Conservation (phyloP, 371 early-diverging fungal genomes). For the Funneliformis caledonium region DNA sequence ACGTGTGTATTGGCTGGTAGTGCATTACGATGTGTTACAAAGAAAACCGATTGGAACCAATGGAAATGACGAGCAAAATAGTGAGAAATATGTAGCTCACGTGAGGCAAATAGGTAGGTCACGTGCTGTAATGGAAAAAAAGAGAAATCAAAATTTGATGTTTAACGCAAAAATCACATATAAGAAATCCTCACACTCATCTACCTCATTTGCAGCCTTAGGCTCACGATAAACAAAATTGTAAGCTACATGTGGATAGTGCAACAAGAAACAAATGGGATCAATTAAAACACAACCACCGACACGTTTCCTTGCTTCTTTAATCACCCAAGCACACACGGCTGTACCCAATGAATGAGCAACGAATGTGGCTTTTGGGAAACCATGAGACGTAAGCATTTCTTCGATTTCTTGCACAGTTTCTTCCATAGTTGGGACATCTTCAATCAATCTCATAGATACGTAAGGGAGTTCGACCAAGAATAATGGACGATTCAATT, state of each 20-base stretch:
- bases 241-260: slow-evolving; percentile 65
- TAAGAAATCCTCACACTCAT: background rate
- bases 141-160: no score
- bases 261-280: slow-evolving; percentile 73
- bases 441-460: slow-evolving; percentile 65
- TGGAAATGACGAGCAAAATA: slow-evolving; percentile 70
- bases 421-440: slow-evolving; percentile 65
- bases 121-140: slow-evolving; percentile 44
- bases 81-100: slow-evolving; percentile 69
- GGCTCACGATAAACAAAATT: slow-evolving; percentile 75
- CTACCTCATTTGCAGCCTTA: slow-evolving; percentile 57
- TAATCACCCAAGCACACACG: slow-evolving; percentile 57
- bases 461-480: slow-evolving; percentile 74
- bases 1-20: slow-evolving; percentile 46
- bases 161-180: no score
- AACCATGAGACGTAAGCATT: slow-evolving; percentile 62
- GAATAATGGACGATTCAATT: slow-evolving; percentile 62
- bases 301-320: slow-evolving; percentile 53
- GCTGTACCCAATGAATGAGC: slow-evolving; percentile 75
- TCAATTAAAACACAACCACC: slow-evolving; percentile 63
- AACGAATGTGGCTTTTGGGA: slow-evolving; percentile 64
- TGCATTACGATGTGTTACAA: slow-evolving; percentile 44
- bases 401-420: slow-evolving; percentile 63
- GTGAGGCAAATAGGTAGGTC: slow-evolving; percentile 68
- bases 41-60: slow-evolving; percentile 67